Evolutionary conservation across 768 basidiomycete genomes (phyloP).

Genomic region (Mycena polygramma): DNA sequence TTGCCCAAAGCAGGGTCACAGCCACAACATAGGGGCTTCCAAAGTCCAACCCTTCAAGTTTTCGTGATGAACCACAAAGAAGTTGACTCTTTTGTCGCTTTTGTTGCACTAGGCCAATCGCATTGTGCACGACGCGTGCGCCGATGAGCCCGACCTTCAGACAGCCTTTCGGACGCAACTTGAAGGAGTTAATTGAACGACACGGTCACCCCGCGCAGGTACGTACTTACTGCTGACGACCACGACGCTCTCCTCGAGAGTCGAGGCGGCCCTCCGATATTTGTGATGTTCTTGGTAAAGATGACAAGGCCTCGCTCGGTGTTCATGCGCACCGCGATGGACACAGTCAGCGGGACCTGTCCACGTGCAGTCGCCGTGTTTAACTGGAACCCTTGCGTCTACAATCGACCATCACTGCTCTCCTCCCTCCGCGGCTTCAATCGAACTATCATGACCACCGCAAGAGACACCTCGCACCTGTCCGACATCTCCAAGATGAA

Average conservation of each 20-base stretch:
- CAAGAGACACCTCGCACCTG: conserved; percentile 36
- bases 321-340: conserved; percentile 7
- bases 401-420: neutral
- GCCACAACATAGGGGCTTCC: too few relatives aligned
- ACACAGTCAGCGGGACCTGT: neutral
- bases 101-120: too few relatives aligned
- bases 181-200: neutral
- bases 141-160: too few relatives aligned
- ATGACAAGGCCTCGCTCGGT: conserved; percentile 14
- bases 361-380: conserved; percentile 15
- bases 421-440: neutral
- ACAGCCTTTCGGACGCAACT: neutral
- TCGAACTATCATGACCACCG: conserved; percentile 9
- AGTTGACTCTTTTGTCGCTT: too few relatives aligned
- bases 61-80: too few relatives aligned
- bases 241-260: too few relatives aligned
- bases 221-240: neutral
- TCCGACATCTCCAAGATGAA: conserved; percentile 61
- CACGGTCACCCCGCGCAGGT: conserved; percentile 2
- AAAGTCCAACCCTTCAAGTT: too few relatives aligned
- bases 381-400: neutral
- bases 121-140: too few relatives aligned
- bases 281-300: conserved; percentile 15
- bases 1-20: too few relatives aligned
- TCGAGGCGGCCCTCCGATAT: neutral